phyloP scores from a whole-genome alignment of 1,139 yeast species.

The Lodderomyces oxycetoniae region DNA sequence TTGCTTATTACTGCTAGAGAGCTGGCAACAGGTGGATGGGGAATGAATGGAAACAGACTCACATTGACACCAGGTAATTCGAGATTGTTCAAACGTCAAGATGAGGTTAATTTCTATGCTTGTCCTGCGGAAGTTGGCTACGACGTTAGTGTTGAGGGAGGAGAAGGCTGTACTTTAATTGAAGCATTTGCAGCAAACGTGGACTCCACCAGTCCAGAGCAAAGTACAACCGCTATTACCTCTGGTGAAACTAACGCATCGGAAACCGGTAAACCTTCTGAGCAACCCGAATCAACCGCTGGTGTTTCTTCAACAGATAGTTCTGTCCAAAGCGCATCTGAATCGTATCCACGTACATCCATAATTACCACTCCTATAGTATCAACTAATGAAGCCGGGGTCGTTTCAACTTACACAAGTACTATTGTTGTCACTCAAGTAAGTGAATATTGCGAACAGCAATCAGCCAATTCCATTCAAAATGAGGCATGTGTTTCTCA shows the following conservation, averaged over 20 bases:
- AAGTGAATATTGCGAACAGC: slow-evolving; percentile 8
- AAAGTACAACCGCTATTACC: slow-evolving; percentile 1
- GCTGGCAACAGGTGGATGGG: slow-evolving; percentile 5
- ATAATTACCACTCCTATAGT: slow-evolving; percentile 5
- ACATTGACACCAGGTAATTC: slow-evolving; percentile 1
- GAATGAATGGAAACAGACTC: slow-evolving; percentile 1
- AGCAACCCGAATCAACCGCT: slow-evolving; percentile 3
- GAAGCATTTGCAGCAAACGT: slow-evolving; percentile 1
- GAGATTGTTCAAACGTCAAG: slow-evolving; percentile 3
- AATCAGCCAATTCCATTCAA: slow-evolving; percentile 9
- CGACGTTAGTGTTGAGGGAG: slow-evolving; percentile 3
- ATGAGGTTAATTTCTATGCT: slow-evolving; percentile 5
- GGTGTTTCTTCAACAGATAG: slow-evolving; percentile 15
- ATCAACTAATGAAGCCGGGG: slow-evolving; percentile 7
- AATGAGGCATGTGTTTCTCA: slow-evolving; percentile 7
- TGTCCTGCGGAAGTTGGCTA: slow-evolving; percentile 7
- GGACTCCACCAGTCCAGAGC: slow-evolving; percentile 1
- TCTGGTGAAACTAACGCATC: slow-evolving; percentile 21
- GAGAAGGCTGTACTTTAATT: slow-evolving; percentile 5
- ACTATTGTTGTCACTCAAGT: slow-evolving; percentile 6
- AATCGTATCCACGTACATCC: slow-evolving; percentile 1
- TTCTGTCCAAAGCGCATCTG: slow-evolving; percentile 18
- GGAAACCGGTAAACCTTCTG: slow-evolving; percentile 7
- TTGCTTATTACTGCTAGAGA: slow-evolving; percentile 3
- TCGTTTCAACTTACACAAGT: slow-evolving; percentile 3